Conservation (phyloP, 345 rosid genomes). For the Eucalyptus victrix region DNA sequence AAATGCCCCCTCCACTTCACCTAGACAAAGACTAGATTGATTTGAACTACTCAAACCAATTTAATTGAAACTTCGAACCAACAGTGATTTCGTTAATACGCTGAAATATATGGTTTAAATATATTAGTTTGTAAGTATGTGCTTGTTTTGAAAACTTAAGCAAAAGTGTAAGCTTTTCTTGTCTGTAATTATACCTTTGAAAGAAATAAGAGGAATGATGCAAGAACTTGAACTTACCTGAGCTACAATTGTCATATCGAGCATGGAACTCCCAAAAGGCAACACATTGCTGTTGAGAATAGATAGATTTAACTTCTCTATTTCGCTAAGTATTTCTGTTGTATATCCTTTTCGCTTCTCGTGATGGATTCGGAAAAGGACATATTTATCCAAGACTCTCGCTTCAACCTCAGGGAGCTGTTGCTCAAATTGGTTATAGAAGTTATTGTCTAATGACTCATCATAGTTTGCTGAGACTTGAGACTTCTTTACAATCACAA, state of each 20-base stretch:
- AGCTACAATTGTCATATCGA: conserved; percentile 55
- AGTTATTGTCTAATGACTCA: conserved; percentile 16
- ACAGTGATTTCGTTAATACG: neutral
- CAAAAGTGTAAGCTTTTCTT: neutral
- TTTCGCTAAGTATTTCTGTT: conserved; percentile 18
- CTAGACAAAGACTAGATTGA: neutral
- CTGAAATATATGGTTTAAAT: neutral
- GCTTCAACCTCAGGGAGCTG: conserved; percentile 59
- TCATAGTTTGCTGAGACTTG: conserved; percentile 21
- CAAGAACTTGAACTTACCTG: conserved; percentile 21
- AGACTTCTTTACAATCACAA: conserved; percentile 34
- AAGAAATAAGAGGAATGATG: neutral
- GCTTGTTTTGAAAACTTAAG: neutral
- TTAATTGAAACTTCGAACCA: neutral
- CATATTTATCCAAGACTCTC: conserved; percentile 32
- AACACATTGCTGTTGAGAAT: conserved; percentile 26
- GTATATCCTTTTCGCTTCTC: conserved; percentile 36
- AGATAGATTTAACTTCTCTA: conserved; percentile 35
- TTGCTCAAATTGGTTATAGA: neutral
- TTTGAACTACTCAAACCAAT: neutral
- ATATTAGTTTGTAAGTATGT: neutral
- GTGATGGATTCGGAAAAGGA: conserved; percentile 54
- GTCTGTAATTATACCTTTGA: neutral
- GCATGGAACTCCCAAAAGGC: conserved; percentile 48
- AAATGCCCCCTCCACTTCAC: neutral